Percentiles rank a stretch among this genome's conserved stretches.
phyloP scores from a whole-genome alignment of 371 early-diverging fungal genomes.

The Apophysomyces trapeziformis region DNA sequence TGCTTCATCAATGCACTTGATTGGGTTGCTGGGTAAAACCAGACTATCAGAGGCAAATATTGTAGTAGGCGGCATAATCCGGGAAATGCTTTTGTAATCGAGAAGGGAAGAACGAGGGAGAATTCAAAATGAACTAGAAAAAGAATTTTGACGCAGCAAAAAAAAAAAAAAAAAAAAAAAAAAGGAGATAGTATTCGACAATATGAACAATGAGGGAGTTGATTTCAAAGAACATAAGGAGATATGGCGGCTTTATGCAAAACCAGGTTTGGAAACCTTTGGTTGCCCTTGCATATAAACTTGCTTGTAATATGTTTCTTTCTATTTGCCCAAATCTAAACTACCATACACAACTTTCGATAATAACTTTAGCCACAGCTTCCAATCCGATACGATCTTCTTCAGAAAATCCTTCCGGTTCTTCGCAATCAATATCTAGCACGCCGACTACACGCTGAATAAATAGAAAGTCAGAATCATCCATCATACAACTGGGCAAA shows the following conservation, averaged over 20 bases:
- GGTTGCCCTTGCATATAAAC: conserved; percentile 5
- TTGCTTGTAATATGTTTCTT: not conserved
- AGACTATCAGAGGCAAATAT: conserved; percentile 6
- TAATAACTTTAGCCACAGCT: conserved; percentile 64
- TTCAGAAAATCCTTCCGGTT: conserved; percentile 75
- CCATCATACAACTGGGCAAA: not conserved
- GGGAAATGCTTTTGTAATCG: conserved; percentile 7
- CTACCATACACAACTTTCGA: conserved; percentile 67
- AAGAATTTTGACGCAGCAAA: conserved; percentile 8
- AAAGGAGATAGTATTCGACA: conserved; percentile 5
- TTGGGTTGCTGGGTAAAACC: not conserved
- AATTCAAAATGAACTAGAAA: conserved; percentile 9
- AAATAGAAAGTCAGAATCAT: not conserved
- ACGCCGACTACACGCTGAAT: conserved; percentile 74
- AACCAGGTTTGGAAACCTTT: conserved; percentile 9
- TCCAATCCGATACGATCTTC: conserved; percentile 77
- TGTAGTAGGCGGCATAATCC: conserved; percentile 3
- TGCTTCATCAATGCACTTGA: conserved; percentile 4
- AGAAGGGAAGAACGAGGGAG: conserved; percentile 9
- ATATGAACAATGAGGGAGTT: conserved; percentile 10
- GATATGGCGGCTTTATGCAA: conserved; percentile 9
- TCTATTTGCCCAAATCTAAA: conserved; percentile 9
- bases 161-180: not conserved
- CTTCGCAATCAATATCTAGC: conserved; percentile 86
- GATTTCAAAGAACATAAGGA: conserved; percentile 11